phyloP scores from a whole-genome alignment of 2,329 filamentous ascomycete species.

The Trichoderma endophyticum region DNA sequence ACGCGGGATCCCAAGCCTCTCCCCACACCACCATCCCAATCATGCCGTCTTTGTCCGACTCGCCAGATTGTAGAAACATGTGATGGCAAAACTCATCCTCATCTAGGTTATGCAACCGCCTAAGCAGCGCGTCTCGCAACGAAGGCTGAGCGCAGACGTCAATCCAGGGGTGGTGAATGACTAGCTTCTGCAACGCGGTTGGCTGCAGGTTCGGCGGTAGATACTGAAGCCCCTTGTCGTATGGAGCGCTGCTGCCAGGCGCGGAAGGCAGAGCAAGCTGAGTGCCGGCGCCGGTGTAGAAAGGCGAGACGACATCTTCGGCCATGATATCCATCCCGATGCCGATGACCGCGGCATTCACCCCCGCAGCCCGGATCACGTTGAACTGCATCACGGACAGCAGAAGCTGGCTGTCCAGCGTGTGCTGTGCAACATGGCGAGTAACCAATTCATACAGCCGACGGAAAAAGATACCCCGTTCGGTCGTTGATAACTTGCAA shows the following conservation, averaged over 20 bases:
- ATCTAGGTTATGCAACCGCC: slow-evolving; percentile 4
- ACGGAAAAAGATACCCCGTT: background rate
- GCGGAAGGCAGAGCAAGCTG: background rate
- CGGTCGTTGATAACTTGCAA: background rate
- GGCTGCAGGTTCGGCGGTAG: slow-evolving; percentile 19
- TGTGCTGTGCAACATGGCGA: background rate
- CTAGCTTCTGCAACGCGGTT: slow-evolving; percentile 17
- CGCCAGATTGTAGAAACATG: slow-evolving; percentile 1
- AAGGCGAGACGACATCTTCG: slow-evolving; percentile 10
- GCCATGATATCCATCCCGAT: background rate
- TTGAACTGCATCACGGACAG: slow-evolving; percentile 15
- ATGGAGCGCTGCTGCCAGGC: background rate
- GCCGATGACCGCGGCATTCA: background rate
- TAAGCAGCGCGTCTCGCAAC: slow-evolving; percentile 10
- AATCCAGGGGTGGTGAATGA: slow-evolving; percentile 21
- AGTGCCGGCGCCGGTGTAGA: background rate
- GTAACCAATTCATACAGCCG: slow-evolving; percentile 7
- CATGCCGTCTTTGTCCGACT: slow-evolving; percentile 5
- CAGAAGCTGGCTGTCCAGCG: slow-evolving; percentile 8
- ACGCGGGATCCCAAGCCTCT: slow-evolving; percentile 40
- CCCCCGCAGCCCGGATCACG: slow-evolving; percentile 4
- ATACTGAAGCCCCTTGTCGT: background rate
- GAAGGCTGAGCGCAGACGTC: slow-evolving; percentile 19
- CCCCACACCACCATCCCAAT: slow-evolving; percentile 45
- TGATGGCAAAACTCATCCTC: slow-evolving; percentile 22